Evolutionary conservation across 345 rosid species (phyloP), one percentile per base, ranked within the genome.

Genomic region (Isatis tinctoria): DNA sequence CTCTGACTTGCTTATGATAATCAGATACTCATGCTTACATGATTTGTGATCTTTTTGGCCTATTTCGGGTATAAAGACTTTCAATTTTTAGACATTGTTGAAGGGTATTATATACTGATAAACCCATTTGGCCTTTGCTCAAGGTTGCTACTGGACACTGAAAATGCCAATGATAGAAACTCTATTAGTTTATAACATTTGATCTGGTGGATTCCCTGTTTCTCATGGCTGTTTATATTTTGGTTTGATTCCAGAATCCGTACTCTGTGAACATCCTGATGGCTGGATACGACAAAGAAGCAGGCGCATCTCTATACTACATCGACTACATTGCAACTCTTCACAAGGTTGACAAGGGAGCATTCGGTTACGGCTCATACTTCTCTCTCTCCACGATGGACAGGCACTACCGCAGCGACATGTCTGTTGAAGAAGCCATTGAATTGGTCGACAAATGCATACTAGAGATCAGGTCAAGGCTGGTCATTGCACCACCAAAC

Each of bases 331-430:
- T 95, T 64, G 95, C 98, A 45, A 88, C 93, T 35, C 90, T 91
- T 63, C 97, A 94, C 90, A 94, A 94, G 84, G 90, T 92, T 39
- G 99, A 95, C 2, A 95, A 87, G 88, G 99, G 91, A 22, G 92
- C 99, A 22, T 95, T 95, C 24, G 99, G 99, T 8, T 95, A 95
- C 3, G 99, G 98, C 0, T 90, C 99, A 30, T 95, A 87, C 72
- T 95, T 95, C 73, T 80, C 89, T 22, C 94, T 95, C 16, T 73
- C 99, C 30, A 87, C 89, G 86, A 90, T 95, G 99, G 99, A 95
- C 86, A 87, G 97, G 51, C 97, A 86, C 80, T 95, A 78, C 86
- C 98, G 83, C 67, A 87, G 92, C 30, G 94, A 90, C 64, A 95
- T 95, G 99, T 67, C 94, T 0, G 83, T 92, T 6, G 98, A 90